Percentiles rank a stretch among this genome's conserved stretches.
These are phyloP conservation scores for Claviceps sorghi DNA, from an alignment of 2,329 filamentous ascomycete species.

Conservation along the genomic window DNA sequence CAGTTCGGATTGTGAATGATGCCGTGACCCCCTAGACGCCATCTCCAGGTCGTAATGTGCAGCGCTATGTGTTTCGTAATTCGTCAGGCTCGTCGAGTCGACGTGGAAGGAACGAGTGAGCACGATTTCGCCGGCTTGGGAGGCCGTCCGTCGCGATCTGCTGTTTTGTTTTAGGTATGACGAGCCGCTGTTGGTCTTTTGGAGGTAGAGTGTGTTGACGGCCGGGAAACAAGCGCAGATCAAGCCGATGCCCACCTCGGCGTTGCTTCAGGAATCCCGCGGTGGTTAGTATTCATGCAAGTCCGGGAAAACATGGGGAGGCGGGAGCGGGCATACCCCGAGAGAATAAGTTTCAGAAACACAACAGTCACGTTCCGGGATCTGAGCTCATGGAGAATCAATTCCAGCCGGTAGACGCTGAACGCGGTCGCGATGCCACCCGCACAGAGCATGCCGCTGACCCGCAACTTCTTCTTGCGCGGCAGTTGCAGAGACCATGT, in stretches of 20 bases:
- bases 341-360: conserved; percentile 14
- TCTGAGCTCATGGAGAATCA: conserved; percentile 13
- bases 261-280: conserved; percentile 10
- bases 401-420: conserved; percentile 15
- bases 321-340: conserved; percentile 8
- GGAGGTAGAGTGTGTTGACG: conserved; percentile 11
- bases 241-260: conserved; percentile 18
- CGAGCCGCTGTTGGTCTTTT: conserved; percentile 9
- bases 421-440: conserved; percentile 19
- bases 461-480: conserved; percentile 15
- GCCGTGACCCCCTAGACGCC: conserved; percentile 5
- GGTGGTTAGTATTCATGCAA: background rate
- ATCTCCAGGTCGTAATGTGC: conserved; percentile 13
- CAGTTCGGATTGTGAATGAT: background rate
- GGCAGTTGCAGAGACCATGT: conserved; percentile 19
- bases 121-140: conserved; percentile 14
- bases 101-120: conserved; percentile 16
- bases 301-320: no score
- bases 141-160: background rate
- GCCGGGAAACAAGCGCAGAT: conserved; percentile 19
- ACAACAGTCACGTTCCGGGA: conserved; percentile 14
- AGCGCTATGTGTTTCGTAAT: conserved; percentile 7
- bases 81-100: conserved; percentile 9
- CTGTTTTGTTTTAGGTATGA: conserved; percentile 12
- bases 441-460: conserved; percentile 16